These are phyloP conservation scores for Cicer yamashitae DNA, from an alignment of 306 rosid genomes.

Conservation along the genomic window DNA sequence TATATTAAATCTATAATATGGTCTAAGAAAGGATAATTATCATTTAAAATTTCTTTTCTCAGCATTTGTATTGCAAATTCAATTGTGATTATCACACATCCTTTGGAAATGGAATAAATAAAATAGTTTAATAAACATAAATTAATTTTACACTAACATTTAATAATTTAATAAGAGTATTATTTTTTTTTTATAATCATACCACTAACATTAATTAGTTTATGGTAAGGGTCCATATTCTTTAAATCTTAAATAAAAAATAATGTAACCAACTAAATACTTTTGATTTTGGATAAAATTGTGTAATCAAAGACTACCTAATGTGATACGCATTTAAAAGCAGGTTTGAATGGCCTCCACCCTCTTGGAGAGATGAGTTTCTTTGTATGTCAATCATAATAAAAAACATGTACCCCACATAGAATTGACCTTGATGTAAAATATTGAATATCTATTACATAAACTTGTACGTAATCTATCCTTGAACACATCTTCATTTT, in stretches of 20 bases:
- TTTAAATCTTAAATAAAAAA: no score
- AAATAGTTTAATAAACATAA: no score
- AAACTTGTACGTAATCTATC: constrained; percentile 11
- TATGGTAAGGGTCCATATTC: no score
- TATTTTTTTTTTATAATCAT: no score
- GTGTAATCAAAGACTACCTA: background rate
- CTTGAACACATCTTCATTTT: background rate
- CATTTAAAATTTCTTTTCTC: background rate
- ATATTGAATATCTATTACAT: constrained; percentile 3
- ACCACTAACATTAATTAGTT: no score
- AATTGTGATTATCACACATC: background rate
- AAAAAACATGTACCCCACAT: constrained; percentile 38
- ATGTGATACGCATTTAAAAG: constrained; percentile 38
- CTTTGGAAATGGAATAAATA: background rate
- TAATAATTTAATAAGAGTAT: no score
- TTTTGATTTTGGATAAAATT: background rate
- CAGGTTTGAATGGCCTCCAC: constrained; percentile 33
- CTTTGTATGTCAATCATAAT: background rate
- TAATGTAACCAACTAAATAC: no score
- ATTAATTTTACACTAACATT: no score
- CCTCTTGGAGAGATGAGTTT: constrained; percentile 26
- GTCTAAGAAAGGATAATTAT: background rate
- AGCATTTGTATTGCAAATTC: background rate
- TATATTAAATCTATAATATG: no score
- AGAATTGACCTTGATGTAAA: constrained; percentile 42